Evolutionary conservation across 805 yeast species (phyloP).

Genomic region (Tanozyma kutaoensis): DNA sequence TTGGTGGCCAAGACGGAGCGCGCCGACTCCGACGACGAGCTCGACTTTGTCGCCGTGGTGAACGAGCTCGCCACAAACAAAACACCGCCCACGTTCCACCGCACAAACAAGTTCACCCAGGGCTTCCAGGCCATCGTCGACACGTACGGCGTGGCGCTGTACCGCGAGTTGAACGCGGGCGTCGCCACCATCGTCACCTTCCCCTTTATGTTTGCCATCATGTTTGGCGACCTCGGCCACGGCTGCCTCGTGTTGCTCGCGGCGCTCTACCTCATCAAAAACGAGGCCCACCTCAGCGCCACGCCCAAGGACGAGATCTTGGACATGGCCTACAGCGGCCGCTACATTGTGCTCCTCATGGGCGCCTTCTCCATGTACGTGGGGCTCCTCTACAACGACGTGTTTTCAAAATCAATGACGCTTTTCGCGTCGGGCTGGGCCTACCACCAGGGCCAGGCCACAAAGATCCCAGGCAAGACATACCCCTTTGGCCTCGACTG

Average conservation of each 20-base stretch:
- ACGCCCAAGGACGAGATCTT: constrained; percentile 83
- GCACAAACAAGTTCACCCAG: constrained; percentile 85
- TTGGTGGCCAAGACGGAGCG: constrained; percentile 13
- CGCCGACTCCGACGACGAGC: constrained; percentile 2
- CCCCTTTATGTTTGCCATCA: constrained; percentile 97
- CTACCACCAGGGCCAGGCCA: constrained; percentile 37
- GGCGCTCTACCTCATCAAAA: constrained; percentile 55
- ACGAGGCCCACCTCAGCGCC: constrained; percentile 57
- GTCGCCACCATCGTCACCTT: constrained; percentile 89
- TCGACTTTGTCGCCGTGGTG: constrained; percentile 18
- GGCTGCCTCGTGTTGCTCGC: constrained; percentile 74
- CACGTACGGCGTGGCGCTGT: constrained; percentile 88
- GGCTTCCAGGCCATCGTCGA: constrained; percentile 93
- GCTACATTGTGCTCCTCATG: constrained; percentile 86
- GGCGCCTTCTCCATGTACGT: constrained; percentile 93
- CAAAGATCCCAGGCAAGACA: too few species aligned
- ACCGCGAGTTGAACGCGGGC: constrained; percentile 94
- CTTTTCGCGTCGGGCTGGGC: constrained; percentile 91
- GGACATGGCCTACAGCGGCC: constrained; percentile 91
- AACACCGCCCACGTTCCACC: constrained; percentile 90
- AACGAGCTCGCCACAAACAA: constrained; percentile 60
- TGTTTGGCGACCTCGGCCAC: constrained; percentile 98
- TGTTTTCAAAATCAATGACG: constrained; percentile 85
- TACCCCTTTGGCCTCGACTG: constrained; percentile 85
- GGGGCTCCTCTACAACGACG: constrained; percentile 86